Conservation (phyloP, 495 filamentous ascomycete genomes). For the Tuber melanosporum region DNA sequence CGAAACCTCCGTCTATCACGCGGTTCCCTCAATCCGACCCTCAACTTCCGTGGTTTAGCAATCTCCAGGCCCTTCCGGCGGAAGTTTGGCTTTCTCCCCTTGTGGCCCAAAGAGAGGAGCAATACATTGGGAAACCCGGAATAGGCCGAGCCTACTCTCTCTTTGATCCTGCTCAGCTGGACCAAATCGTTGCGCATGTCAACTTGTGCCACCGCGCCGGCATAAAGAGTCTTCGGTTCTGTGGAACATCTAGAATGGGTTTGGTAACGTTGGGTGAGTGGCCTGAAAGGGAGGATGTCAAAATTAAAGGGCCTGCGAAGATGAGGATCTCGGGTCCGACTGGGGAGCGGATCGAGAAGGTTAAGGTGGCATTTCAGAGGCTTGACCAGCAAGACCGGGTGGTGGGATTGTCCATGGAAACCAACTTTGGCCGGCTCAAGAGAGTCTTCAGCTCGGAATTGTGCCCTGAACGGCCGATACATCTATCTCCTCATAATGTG, state of each 20-base stretch:
- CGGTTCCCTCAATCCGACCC: constrained; percentile 16
- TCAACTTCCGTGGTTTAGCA: constrained; percentile 32
- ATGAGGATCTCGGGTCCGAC: constrained; percentile 36
- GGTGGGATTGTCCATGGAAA: constrained; percentile 36
- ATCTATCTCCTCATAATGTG: constrained; percentile 22
- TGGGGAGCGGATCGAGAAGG: constrained; percentile 34
- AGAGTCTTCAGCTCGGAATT: constrained; percentile 28
- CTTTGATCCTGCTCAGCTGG: constrained; percentile 34
- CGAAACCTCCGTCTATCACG: constrained; percentile 15
- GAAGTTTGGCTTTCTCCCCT: constrained; percentile 15
- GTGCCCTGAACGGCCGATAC: constrained; percentile 24
- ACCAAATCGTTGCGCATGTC: constrained; percentile 32
- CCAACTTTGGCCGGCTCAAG: constrained; percentile 26
- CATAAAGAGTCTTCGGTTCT: constrained; percentile 36
- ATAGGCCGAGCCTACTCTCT: constrained; percentile 33
- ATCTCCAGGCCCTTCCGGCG: constrained; percentile 15
- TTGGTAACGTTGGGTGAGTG: constrained; percentile 39
- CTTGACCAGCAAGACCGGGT: constrained; percentile 28
- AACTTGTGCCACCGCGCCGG: constrained; percentile 18
- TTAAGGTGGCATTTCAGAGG: constrained; percentile 33
- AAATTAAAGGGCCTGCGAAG: constrained; percentile 26
- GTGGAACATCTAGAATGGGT: constrained; percentile 34
- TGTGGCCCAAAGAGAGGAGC: constrained; percentile 22
- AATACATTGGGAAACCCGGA: constrained; percentile 8
- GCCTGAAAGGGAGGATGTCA: constrained; percentile 29